A percentile compares a stretch with the other conserved stretches of the same genome.
phyloP scores from a whole-genome alignment of 2,329 filamentous ascomycete species.

The Trichoderma gracile region DNA sequence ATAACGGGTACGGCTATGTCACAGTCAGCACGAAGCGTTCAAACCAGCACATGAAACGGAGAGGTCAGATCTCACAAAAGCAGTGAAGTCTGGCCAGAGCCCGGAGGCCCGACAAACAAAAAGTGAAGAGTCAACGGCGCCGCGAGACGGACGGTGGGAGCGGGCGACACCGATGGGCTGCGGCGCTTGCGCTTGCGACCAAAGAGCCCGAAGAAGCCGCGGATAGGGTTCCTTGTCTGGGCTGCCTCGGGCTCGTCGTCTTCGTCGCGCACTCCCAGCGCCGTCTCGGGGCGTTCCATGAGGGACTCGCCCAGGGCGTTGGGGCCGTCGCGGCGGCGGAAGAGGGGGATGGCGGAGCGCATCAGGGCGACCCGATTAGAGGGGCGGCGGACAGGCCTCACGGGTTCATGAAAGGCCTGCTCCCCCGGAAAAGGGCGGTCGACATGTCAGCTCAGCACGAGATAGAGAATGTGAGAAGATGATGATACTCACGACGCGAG shows the following conservation, averaged over 20 bases:
- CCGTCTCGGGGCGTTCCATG: conserved; percentile 27
- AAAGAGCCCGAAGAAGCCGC: conserved; percentile 32
- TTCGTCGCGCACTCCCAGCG: conserved; percentile 23
- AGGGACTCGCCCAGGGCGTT: neutral
- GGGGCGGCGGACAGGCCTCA: conserved; percentile 27
- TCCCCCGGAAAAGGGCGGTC: neutral
- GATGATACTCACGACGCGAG: conserved; percentile 34
- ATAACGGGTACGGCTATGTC: conserved; percentile 41
- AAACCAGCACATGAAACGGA: neutral
- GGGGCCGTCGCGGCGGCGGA: conserved; percentile 25
- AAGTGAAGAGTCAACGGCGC: conserved; percentile 38
- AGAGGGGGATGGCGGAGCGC: conserved; percentile 34
- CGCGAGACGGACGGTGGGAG: conserved; percentile 8
- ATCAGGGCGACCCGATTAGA: conserved; percentile 36
- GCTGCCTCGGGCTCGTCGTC: conserved; percentile 16
- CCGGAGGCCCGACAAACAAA: conserved; percentile 40
- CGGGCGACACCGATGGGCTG: conserved; percentile 26
- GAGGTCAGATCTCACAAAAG: conserved; percentile 37
- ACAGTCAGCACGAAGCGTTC: neutral
- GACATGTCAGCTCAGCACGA: neutral
- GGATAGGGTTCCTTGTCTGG: conserved; percentile 25
- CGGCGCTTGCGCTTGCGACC: conserved; percentile 34
- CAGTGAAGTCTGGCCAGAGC: conserved; percentile 42
- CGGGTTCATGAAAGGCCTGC: conserved; percentile 22
- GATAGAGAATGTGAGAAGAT: neutral